Conservation (phyloP, 2,329 filamentous ascomycete species). For the Xylaria sp. region DNA sequence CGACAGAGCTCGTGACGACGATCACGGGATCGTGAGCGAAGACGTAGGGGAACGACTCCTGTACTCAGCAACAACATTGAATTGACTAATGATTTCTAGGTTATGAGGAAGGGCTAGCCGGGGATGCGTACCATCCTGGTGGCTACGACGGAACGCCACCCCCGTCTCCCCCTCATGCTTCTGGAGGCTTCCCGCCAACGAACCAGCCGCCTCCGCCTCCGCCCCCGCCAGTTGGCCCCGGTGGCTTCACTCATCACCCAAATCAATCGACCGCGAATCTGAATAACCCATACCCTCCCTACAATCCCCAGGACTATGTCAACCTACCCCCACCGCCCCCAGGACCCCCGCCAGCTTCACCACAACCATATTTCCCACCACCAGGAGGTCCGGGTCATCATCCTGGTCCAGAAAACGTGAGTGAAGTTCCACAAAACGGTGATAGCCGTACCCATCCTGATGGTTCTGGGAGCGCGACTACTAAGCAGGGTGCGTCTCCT, state of each 20-base stretch:
- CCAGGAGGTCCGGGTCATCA: conserved; percentile 31
- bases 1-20: conserved; percentile 40
- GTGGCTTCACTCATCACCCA: conserved; percentile 39
- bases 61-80: neutral
- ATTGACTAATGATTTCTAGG: conserved; percentile 34
- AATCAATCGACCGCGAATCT: conserved; percentile 40
- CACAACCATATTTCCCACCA: conserved; percentile 30
- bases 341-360: conserved; percentile 33
- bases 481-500: conserved; percentile 44
- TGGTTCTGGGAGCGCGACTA: conserved; percentile 38
- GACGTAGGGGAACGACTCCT: conserved; percentile 34
- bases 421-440: conserved; percentile 37
- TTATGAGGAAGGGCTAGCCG: conserved; percentile 40
- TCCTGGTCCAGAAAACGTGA: conserved; percentile 44
- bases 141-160: conserved; percentile 32
- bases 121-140: conserved; percentile 35
- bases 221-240: conserved; percentile 26
- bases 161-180: conserved; percentile 40
- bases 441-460: conserved; percentile 36
- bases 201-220: conserved; percentile 28
- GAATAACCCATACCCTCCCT: conserved; percentile 37
- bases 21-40: conserved; percentile 46
- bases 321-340: conserved; percentile 37
- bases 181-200: conserved; percentile 39
- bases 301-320: conserved; percentile 40